These are phyloP conservation scores for Crassisporium funariophilum DNA, from an alignment of 768 basidiomycete genomes.

Conservation along the genomic window DNA sequence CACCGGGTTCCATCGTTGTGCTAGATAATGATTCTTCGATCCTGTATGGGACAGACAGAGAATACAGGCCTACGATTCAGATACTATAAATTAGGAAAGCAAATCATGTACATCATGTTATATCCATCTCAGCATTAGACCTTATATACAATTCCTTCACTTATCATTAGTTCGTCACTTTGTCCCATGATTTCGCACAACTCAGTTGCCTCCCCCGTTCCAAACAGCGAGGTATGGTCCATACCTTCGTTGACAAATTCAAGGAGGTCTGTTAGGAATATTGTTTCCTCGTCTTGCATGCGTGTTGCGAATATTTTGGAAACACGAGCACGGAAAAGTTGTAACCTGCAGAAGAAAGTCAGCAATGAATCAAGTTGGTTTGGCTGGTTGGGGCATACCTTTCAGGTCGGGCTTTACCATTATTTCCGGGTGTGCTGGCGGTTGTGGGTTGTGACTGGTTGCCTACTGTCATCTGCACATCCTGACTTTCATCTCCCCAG, in stretches of 20 bases:
- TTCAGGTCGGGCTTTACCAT: slow-evolving; percentile 52
- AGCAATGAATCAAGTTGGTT: slow-evolving; percentile 6
- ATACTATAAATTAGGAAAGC: too few relatives aligned
- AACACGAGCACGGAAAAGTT: slow-evolving; percentile 79
- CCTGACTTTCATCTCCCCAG: slow-evolving; percentile 70
- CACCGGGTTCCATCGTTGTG: too few relatives aligned
- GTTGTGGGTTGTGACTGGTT: slow-evolving; percentile 34
- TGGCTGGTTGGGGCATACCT: slow-evolving; percentile 47
- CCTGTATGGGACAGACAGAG: too few relatives aligned
- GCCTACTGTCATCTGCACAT: slow-evolving; percentile 60
- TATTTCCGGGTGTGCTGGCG: slow-evolving; percentile 35
- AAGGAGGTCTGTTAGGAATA: slow-evolving; percentile 70
- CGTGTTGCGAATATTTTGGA: slow-evolving; percentile 68
- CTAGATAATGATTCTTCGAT: too few relatives aligned
- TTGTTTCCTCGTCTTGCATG: slow-evolving; percentile 75
- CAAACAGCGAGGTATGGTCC: slow-evolving; percentile 67
- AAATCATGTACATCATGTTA: too few relatives aligned
- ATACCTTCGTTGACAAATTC: slow-evolving; percentile 79
- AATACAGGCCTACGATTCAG: too few relatives aligned
- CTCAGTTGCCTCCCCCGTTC: slow-evolving; percentile 75
- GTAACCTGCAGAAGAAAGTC: slow-evolving; percentile 48
- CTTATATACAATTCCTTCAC: slow-evolving; percentile 85
- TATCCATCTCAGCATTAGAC: slow-evolving; percentile 48
- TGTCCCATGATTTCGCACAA: slow-evolving; percentile 78
- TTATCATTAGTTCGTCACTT: slow-evolving; percentile 83